Evolutionary conservation across 179 eudicot genomes (phyloP).

Genomic region (Spinacia oleracea): DNA sequence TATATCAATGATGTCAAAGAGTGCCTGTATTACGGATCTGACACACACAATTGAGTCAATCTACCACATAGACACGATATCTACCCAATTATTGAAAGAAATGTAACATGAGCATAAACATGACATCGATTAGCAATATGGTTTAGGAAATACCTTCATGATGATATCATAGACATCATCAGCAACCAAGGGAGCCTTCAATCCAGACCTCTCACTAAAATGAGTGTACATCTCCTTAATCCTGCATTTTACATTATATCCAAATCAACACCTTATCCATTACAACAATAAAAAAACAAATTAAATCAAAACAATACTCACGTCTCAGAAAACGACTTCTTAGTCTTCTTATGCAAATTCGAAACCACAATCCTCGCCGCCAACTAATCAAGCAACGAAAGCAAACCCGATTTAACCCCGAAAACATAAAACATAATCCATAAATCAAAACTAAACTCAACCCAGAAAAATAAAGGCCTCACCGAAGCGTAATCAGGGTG

Average conservation of each 20-base stretch:
- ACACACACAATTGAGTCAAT: too few relatives aligned
- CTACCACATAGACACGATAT: too few relatives aligned
- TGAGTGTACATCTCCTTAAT: slow-evolving; percentile 83
- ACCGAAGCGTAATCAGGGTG: slow-evolving; percentile 98
- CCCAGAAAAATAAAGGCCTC: neutral
- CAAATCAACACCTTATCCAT: neutral
- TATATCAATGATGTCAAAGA: too few relatives aligned
- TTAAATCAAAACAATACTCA: slow-evolving; percentile 31
- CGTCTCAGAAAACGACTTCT: slow-evolving; percentile 94
- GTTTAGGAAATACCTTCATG: slow-evolving; percentile 64
- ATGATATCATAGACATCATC: slow-evolving; percentile 95
- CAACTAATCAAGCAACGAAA: slow-evolving; percentile 45
- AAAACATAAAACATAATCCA: neutral
- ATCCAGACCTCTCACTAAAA: slow-evolving; percentile 74
- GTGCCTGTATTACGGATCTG: too few relatives aligned
- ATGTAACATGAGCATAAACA: neutral
- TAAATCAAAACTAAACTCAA: neutral
- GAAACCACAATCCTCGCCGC: slow-evolving; percentile 98
- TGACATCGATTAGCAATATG: neutral
- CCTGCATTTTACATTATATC: slow-evolving; percentile 35
- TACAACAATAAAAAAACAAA: neutral
- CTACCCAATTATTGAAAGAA: too few relatives aligned
- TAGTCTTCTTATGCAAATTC: slow-evolving; percentile 94
- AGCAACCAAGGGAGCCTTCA: slow-evolving; percentile 76
- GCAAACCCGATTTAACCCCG: neutral